Conservation (phyloP, 768 basidiomycete genomes). For the Leccinum barrowsii region DNA sequence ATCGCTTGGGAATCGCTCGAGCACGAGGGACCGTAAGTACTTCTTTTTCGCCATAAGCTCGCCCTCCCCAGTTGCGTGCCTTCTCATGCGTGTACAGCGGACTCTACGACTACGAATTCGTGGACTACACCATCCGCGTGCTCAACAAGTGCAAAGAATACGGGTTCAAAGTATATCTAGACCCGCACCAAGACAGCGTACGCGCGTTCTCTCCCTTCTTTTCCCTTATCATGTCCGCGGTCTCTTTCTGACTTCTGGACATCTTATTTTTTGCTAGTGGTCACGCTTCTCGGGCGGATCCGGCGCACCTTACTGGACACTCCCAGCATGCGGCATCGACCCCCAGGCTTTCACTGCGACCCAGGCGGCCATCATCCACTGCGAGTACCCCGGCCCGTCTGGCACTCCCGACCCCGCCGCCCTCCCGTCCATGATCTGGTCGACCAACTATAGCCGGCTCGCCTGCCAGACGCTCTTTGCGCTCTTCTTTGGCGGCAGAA, state of each 20-base stretch:
- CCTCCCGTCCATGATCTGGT: slow-evolving; percentile 95
- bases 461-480: slow-evolving; percentile 88
- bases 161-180: slow-evolving; percentile 89
- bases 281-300: slow-evolving; percentile 94
- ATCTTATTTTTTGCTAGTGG: slow-evolving; percentile 53
- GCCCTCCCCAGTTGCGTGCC: neutral
- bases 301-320: slow-evolving; percentile 93
- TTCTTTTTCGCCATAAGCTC: neutral
- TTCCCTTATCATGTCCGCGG: neutral
- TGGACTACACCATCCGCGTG: slow-evolving; percentile 86
- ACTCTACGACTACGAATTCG: slow-evolving; percentile 85
- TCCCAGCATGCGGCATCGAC: slow-evolving; percentile 86
- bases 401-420: slow-evolving; percentile 61
- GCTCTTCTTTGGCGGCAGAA: slow-evolving; percentile 87
- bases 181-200: slow-evolving; percentile 95
- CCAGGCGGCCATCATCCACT: slow-evolving; percentile 81
- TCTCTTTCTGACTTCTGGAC: neutral
- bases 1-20: slow-evolving; percentile 97
- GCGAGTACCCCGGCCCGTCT: slow-evolving; percentile 69
- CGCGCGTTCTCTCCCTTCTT: slow-evolving; percentile 30
- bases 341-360: slow-evolving; percentile 83
- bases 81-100: slow-evolving; percentile 46
- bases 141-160: slow-evolving; percentile 89
- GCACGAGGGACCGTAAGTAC: slow-evolving; percentile 89
- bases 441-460: slow-evolving; percentile 90